Conservation (phyloP, 257 asterid species). For the Nyctanthes arbortristis region DNA sequence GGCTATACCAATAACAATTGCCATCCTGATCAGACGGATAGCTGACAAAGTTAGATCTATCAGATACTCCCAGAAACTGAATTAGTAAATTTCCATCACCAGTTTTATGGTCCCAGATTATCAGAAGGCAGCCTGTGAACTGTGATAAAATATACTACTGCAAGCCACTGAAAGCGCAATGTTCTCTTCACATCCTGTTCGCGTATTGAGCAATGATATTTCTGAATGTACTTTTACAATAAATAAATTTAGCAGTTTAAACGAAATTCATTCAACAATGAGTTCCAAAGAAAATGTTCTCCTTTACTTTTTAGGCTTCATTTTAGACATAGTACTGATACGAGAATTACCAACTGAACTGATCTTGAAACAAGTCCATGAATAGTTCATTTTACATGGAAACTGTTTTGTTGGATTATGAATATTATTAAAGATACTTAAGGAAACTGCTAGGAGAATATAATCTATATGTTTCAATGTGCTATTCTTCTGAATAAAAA, state of each 20-base stretch:
- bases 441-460: background rate
- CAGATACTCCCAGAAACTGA: slow-evolving; percentile 2
- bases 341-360: background rate
- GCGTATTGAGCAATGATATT: background rate
- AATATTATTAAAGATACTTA: background rate
- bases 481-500: background rate
- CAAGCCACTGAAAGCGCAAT: background rate
- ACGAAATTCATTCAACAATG: slow-evolving; percentile 7
- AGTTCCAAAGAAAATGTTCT: background rate
- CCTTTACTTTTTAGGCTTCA: background rate
- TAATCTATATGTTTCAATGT: background rate
- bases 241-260: background rate
- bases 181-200: background rate
- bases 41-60: background rate
- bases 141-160: background rate
- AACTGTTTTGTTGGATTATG: background rate
- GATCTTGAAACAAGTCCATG: slow-evolving; percentile 2
- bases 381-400: slow-evolving; percentile 8
- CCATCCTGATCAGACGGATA: background rate
- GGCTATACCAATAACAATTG: slow-evolving; percentile 1
- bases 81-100: background rate
- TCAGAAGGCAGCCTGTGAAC: background rate
- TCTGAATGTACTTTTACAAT: background rate
- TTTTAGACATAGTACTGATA: background rate
- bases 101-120: background rate